Evolutionary conservation across 176 grass and related monocot genomes (phyloP).

Genomic region (Raddia distichophylla): DNA sequence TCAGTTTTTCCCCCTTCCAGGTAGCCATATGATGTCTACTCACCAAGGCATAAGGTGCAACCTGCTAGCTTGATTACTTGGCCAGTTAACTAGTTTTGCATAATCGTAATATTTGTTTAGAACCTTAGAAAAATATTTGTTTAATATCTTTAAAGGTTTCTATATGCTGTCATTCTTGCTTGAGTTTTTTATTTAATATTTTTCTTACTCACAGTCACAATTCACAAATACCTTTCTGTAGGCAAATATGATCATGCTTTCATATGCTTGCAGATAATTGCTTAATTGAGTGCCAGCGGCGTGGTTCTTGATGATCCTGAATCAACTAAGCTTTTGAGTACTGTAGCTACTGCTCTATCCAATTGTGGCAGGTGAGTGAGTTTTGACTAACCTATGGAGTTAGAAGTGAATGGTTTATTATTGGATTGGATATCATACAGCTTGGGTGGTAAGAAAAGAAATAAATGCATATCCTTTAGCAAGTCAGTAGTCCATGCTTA

Average conservation of each 20-base stretch:
- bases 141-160: not conserved
- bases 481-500: not conserved
- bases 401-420: not conserved
- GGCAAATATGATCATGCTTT: constrained; percentile 55
- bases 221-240: constrained; percentile 44
- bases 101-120: no score
- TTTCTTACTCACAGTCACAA: constrained; percentile 13
- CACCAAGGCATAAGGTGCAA: no score
- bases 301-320: constrained; percentile 95
- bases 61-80: no score
- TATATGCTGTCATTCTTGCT: constrained; percentile 30
- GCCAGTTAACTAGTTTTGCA: no score
- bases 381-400: constrained; percentile 18
- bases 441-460: constrained; percentile 13
- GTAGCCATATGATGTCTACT: no score
- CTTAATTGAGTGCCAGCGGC: constrained; percentile 85
- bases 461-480: not conserved
- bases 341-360: constrained; percentile 90
- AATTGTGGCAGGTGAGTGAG: constrained; percentile 89
- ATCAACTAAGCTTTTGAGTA: constrained; percentile 96
- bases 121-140: constrained; percentile 1
- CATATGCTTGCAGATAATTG: constrained; percentile 65
- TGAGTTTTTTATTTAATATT: constrained; percentile 25
- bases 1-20: no score
- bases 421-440: not conserved